phyloP scores from a whole-genome alignment of 306 rosid species.

The Cicer arietinum region DNA sequence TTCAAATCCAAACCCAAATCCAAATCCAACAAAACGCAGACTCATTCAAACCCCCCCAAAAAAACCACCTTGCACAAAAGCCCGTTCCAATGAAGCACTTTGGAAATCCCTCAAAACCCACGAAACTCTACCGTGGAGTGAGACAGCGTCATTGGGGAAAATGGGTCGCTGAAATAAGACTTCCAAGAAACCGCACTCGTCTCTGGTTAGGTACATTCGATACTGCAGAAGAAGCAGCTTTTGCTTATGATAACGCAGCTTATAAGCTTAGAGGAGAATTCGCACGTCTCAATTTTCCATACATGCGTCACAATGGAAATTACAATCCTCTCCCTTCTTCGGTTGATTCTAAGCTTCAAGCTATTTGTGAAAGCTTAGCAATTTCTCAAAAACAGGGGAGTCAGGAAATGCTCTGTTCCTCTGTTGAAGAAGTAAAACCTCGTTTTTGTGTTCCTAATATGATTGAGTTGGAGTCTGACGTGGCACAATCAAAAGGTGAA shows the following conservation, averaged over 20 bases:
- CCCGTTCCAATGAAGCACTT: conserved; percentile 69
- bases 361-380: conserved; percentile 70
- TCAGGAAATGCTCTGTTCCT: conserved; percentile 38
- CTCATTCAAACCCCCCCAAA: conserved; percentile 22
- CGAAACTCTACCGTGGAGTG: conserved; percentile 84
- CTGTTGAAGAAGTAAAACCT: conserved; percentile 48
- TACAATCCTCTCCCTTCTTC: conserved; percentile 81
- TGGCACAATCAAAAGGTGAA: conserved; percentile 34
- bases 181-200: conserved; percentile 86
- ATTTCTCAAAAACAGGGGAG: conserved; percentile 55
- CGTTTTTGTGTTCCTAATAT: background rate
- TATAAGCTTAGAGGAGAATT: conserved; percentile 86
- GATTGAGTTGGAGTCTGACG: background rate
- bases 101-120: conserved; percentile 52
- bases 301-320: conserved; percentile 59
- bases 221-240: conserved; percentile 86
- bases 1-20: conserved; percentile 79
- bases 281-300: conserved; percentile 85
- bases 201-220: conserved; percentile 99
- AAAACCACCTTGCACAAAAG: conserved; percentile 55
- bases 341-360: conserved; percentile 80
- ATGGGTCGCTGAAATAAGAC: conserved; percentile 97
- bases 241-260: conserved; percentile 91
- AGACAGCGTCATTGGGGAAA: conserved; percentile 96
- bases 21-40: background rate